Evolutionary conservation across 2,329 filamentous ascomycete genomes (phyloP).

Genomic region (Lasiodiplodia sp.): DNA sequence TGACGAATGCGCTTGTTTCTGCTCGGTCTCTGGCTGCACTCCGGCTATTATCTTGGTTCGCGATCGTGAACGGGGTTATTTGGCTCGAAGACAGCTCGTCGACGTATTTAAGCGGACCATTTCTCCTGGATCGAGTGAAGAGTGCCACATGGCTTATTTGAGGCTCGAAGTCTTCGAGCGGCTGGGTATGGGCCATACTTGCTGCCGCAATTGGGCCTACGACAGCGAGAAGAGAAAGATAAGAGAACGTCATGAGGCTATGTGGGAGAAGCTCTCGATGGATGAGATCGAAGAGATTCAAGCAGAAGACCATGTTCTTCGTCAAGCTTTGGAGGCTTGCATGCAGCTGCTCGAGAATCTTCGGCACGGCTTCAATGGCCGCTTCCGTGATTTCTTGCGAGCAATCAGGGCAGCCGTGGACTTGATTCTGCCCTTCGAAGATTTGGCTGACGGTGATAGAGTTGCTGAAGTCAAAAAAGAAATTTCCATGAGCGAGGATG

Average conservation of each 20-base stretch:
- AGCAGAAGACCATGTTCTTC: neutral
- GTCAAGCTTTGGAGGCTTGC: neutral
- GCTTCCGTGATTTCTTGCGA: neutral
- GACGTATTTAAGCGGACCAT: neutral
- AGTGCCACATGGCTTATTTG: neutral
- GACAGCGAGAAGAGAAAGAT: too few species aligned
- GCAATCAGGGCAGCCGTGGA: neutral
- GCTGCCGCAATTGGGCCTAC: neutral
- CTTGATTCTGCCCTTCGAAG: neutral
- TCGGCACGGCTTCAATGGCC: too few species aligned
- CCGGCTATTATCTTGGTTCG: neutral
- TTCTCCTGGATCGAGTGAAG: neutral
- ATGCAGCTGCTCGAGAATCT: too few species aligned
- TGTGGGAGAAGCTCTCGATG: neutral
- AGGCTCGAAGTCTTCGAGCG: neutral
- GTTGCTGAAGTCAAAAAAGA: too few species aligned
- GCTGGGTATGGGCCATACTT: neutral
- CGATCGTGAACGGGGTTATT: rapidly evolving
- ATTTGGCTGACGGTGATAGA: neutral
- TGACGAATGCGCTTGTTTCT: neutral
- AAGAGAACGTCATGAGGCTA: too few species aligned
- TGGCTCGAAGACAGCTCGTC: neutral
- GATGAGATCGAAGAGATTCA: neutral
- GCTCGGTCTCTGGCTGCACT: neutral
- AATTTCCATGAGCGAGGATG: too few species aligned